Base-by-base conservation (phyloP, 108 stramenopile species). In the Skeletonema costatum region DNA sequence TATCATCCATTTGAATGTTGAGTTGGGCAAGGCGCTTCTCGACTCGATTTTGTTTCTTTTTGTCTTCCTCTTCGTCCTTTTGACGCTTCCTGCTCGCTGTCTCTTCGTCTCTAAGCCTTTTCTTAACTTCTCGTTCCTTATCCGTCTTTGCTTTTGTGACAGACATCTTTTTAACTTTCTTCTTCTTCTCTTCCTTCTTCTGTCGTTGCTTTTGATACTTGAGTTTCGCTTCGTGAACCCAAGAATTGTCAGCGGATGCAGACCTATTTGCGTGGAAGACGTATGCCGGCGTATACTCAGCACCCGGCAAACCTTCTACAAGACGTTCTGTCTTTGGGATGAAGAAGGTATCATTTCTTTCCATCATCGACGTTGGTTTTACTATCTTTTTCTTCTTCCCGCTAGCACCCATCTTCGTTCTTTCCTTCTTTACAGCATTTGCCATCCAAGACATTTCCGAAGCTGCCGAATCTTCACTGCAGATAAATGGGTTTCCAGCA, bases 371-470 rank as follows among this genome's bases (percentile, higher is more conserved):
- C 5, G 73, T 63, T 9, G 90, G 85, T 11, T 85, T 86, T 19
- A 95, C 90, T 60, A 95, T 73, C 69, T 95, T 95, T 48, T 85
- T 77, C 68, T 86, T 90, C 71, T 92, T 95, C 1, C 93, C 93
- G 11, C 91, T 94, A 64, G 88, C 88, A 63, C 90, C 92, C 94
- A 95, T 95, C 74, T 87, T 89, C 14, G 89, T 60, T 63, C 87
- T 91, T 65, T 92, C 92, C 68, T 86, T 92, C 38, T 88, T 86
- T 2, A 95, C 83, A 10, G 90, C 90, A 10, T 83, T 86, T 11
- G 85, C 75, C 76, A 94, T 71, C 87, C 89, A 92, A 17, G 85
- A 76, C 60, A 60, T 60, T 66, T 90, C 89, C 42, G 88, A 80
- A 8, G 88, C 50, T 32, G 74, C 72, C 29, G 79, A 60, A 21